Conservation (phyloP, 2,329 filamentous ascomycete genomes). For the Fusarium papillatum region DNA sequence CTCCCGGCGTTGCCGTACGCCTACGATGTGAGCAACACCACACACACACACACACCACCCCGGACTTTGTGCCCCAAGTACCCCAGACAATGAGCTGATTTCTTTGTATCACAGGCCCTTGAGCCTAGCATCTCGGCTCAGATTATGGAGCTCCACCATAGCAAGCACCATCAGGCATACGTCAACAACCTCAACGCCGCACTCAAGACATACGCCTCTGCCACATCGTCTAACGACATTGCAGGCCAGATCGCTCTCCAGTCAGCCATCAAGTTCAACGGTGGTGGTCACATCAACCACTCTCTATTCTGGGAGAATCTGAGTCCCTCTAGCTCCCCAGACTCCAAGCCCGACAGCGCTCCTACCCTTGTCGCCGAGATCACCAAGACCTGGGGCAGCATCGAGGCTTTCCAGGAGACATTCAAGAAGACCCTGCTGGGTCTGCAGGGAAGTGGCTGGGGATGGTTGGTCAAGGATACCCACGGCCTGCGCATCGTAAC, state of each 20-base stretch:
- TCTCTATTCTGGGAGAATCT: slow-evolving; percentile 93
- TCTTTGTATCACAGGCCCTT: slow-evolving; percentile 64
- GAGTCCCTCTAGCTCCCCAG: slow-evolving; percentile 68
- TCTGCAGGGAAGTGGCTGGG: slow-evolving; percentile 90
- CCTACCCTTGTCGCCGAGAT: slow-evolving; percentile 74
- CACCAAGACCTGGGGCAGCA: slow-evolving; percentile 74
- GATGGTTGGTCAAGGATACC: slow-evolving; percentile 82
- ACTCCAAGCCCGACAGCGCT: slow-evolving; percentile 68
- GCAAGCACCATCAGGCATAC: slow-evolving; percentile 85
- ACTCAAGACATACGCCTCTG: slow-evolving; percentile 70
- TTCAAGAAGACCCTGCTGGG: slow-evolving; percentile 77
- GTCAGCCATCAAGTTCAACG: slow-evolving; percentile 85
- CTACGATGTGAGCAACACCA: slow-evolving; percentile 70
- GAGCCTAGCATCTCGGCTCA: slow-evolving; percentile 81
- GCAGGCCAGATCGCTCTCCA: slow-evolving; percentile 77
- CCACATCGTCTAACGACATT: slow-evolving; percentile 70
- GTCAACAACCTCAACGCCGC: slow-evolving; percentile 81
- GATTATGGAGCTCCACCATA: slow-evolving; percentile 87
- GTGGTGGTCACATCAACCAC: slow-evolving; percentile 94
- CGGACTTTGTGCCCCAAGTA: not conserved
- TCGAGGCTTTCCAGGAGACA: slow-evolving; percentile 74
- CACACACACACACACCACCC: no score
- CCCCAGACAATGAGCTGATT: slow-evolving; percentile 2
- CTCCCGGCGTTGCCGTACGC: slow-evolving; percentile 77
- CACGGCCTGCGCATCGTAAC: slow-evolving; percentile 77